Evolutionary conservation across 345 rosid species (phyloP).

Genomic region (Moringa oleifera): DNA sequence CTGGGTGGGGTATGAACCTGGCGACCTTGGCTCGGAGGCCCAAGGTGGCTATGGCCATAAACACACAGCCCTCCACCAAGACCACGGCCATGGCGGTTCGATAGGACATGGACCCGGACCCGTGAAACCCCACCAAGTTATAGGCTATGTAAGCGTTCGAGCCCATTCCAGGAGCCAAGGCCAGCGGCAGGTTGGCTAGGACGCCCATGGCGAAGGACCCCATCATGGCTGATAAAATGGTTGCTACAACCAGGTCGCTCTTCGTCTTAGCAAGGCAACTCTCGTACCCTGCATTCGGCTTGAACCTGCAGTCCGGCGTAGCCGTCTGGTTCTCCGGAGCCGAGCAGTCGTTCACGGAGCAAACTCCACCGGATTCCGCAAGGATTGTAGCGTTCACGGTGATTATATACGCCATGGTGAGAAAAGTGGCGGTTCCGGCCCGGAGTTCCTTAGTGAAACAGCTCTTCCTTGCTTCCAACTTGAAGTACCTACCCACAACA

Average conservation of each 20-base stretch:
- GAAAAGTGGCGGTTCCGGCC: constrained; percentile 86
- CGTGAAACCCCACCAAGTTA: constrained; percentile 76
- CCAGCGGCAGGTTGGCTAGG: constrained; percentile 75
- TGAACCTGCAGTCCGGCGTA: constrained; percentile 46
- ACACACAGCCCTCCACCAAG: constrained; percentile 58
- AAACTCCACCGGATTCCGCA: constrained; percentile 71
- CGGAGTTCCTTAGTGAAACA: constrained; percentile 72
- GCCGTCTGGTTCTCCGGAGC: constrained; percentile 33
- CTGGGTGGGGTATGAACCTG: constrained; percentile 57
- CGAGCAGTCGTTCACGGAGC: constrained; percentile 62
- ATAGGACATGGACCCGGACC: constrained; percentile 69
- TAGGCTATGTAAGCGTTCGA: constrained; percentile 76
- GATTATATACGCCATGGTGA: constrained; percentile 95
- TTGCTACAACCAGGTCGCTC: constrained; percentile 76
- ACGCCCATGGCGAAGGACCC: constrained; percentile 80
- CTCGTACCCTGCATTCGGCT: constrained; percentile 55
- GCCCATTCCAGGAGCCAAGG: constrained; percentile 92
- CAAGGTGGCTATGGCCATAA: constrained; percentile 44
- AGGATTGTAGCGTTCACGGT: constrained; percentile 83
- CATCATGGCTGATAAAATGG: constrained; percentile 65
- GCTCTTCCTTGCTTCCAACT: constrained; percentile 57
- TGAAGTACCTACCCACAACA: constrained; percentile 55
- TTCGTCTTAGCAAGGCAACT: constrained; percentile 51
- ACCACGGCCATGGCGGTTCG: constrained; percentile 67
- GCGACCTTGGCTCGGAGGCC: constrained; percentile 65